Evolutionary conservation across 2,329 filamentous ascomycete species (phyloP), one percentile per base, ranked within the genome.

Genomic region (Colletotrichum aenigma): DNA sequence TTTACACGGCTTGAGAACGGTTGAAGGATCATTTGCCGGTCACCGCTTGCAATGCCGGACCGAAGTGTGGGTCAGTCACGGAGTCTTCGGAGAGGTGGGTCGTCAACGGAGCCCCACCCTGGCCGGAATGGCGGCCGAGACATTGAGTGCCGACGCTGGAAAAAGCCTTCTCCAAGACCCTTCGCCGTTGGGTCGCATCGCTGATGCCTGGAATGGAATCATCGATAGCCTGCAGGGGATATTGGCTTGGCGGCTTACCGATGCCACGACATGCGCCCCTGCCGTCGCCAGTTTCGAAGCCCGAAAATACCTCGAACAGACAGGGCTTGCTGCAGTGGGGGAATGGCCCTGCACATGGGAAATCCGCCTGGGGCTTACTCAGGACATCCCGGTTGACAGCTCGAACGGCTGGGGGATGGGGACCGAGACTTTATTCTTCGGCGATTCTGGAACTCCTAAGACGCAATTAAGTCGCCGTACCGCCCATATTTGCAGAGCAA

Each of bases 211-310:
- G 28, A 62, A 62, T 21, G 18, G 10, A 64, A 43, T 36, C 34
- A 16, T 26, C 36, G 34, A 26, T n/a, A 64, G 15, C 34, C 10
- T 43, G 70, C 64, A 75, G 56, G 38, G 56, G n/a, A 62, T 36
- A 73, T 68, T 43, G 64, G 73, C 73, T 73, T 73, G 73, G 64
- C 73, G 60, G 64, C 56, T 72, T 38, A 68, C 52, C 60, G 10
- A 61, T 61, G 30, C 52, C 68, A 38, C 62, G 56, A 56, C 16
- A 26, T 34, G 38, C 13, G n/a, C 43, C 62, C 56, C 24, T 58
- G 32, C 26, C n/a, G 32, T 34, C 21, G 26, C 13, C 24, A n/a
- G n/a, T 52, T 48, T 64, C 21, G 70, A 61, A 66, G 56, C 38
- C 30, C 52, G 38, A 58, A 62, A 58, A 64, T 72, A 43, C 36